Evolutionary conservation across 139 green algal genomes (phyloP).

Genomic region (Tetraselmis chui): DNA sequence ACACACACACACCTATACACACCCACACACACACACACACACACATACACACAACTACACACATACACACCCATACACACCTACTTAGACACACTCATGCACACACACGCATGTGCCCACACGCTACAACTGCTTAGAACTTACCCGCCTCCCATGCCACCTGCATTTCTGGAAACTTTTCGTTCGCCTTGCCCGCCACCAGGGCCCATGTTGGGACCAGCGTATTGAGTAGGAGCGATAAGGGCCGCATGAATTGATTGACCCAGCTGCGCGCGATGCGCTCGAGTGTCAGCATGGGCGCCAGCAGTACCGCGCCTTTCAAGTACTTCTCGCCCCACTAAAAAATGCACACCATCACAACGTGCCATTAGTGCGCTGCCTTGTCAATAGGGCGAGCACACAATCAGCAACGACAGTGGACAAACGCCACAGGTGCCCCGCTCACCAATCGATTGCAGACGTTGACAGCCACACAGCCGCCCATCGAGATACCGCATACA

Average conservation of each 20-base stretch:
- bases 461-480: constrained; percentile 57
- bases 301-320: constrained; percentile 44
- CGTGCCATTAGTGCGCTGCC: too few relatives aligned
- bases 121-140: too few relatives aligned
- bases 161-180: constrained; percentile 43
- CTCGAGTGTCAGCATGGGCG: constrained; percentile 65
- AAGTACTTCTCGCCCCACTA: constrained; percentile 12
- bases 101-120: too few relatives aligned
- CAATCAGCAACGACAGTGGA: neutral
- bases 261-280: constrained; percentile 39
- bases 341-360: neutral
- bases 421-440: too few relatives aligned
- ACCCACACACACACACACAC: too few relatives aligned
- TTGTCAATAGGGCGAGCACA: too few relatives aligned
- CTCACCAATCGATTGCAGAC: neutral
- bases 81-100: too few relatives aligned
- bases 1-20: too few relatives aligned
- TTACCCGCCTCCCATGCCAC: constrained; percentile 27
- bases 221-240: constrained; percentile 30
- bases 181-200: constrained; percentile 37
- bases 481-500: constrained; percentile 47
- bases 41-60: too few relatives aligned
- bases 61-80: too few relatives aligned
- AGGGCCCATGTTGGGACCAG: constrained; percentile 31
- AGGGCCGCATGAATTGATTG: constrained; percentile 45